A percentile compares a stretch with the other conserved stretches of the same genome.
These are phyloP conservation scores for Sordariomycetes sp. DNA, from an alignment of 2,329 filamentous ascomycete genomes.

Conservation along the genomic window DNA sequence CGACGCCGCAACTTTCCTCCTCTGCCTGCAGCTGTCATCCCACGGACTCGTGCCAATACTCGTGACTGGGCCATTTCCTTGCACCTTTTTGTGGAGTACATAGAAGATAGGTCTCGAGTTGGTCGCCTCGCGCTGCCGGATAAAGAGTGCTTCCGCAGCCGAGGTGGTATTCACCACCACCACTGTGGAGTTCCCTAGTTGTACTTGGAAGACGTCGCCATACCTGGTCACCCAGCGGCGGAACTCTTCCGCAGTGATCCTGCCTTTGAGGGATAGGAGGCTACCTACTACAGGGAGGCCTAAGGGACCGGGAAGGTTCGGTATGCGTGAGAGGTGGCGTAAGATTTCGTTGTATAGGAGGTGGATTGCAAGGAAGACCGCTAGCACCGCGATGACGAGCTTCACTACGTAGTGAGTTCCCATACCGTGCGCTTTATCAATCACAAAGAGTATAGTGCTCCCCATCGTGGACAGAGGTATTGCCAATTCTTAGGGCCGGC, in stretches of 20 bases:
- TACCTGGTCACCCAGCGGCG: conserved; percentile 16
- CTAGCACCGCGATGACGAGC: not conserved
- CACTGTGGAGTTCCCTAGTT: conserved; percentile 38
- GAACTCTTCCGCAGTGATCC: conserved; percentile 13
- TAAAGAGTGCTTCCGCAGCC: conserved; percentile 53
- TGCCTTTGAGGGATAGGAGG: conserved; percentile 1
- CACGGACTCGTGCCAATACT: conserved; percentile 56
- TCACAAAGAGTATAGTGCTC: not conserved
- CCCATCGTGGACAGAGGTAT: not conserved
- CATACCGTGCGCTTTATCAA: not conserved
- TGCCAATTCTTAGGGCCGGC: too few species aligned
- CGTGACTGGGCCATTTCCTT: conserved; percentile 24
- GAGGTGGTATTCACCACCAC: conserved; percentile 59
- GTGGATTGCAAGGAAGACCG: not conserved
- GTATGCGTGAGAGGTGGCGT: conserved; percentile 4
- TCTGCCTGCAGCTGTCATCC: conserved; percentile 56
- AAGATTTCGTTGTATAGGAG: conserved; percentile 4
- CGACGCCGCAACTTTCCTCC: conserved; percentile 55
- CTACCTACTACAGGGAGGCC: conserved; percentile 9
- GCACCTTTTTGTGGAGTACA: conserved; percentile 50
- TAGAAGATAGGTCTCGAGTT: conserved; percentile 57
- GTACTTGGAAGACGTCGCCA: conserved; percentile 21
- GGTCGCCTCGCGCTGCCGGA: conserved; percentile 53
- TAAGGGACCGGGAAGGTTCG: conserved; percentile 7
- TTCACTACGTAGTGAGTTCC: not conserved